These are phyloP conservation scores for Kazachstania sp. DNA, from an alignment of 1,139 yeast genomes.

Conservation along the genomic window DNA sequence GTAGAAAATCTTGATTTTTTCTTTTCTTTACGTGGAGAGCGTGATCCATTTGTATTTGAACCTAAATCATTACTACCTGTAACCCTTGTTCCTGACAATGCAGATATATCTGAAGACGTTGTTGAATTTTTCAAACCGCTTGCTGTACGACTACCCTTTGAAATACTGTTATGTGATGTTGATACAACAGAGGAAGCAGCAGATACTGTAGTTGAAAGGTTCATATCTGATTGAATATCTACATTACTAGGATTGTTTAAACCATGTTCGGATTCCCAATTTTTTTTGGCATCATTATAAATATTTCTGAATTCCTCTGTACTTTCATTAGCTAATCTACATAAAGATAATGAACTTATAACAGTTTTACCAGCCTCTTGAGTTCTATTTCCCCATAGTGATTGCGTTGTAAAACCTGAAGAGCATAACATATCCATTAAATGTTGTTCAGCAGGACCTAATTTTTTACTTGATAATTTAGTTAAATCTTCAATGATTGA, in stretches of 20 bases:
- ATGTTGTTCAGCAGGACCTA: conserved; percentile 94
- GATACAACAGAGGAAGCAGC: neutral
- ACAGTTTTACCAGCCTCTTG: conserved; percentile 83
- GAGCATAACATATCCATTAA: conserved; percentile 90
- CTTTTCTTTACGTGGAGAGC: conserved; percentile 10
- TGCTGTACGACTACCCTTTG: neutral
- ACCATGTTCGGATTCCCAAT: conserved; percentile 20
- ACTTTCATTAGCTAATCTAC: conserved; percentile 45
- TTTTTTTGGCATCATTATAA: conserved; percentile 18
- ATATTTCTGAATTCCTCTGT: conserved; percentile 27
- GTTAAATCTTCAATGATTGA: neutral
- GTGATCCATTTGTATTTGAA: neutral
- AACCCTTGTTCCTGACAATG: neutral
- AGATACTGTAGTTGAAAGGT: conserved; percentile 7
- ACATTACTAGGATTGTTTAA: neutral
- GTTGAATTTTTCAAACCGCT: conserved; percentile 31
- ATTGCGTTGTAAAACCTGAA: conserved; percentile 66
- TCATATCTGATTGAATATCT: conserved; percentile 1
- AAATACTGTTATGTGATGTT: neutral
- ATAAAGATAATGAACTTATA: conserved; percentile 74
- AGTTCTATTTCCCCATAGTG: conserved; percentile 81
- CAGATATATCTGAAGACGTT: neutral
- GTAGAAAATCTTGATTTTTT: conserved; percentile 43
- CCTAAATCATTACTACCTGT: no score
- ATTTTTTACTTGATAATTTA: conserved; percentile 31